Conservation (phyloP, 2,329 filamentous ascomycete genomes). For the Dactylellina parvicollis region DNA sequence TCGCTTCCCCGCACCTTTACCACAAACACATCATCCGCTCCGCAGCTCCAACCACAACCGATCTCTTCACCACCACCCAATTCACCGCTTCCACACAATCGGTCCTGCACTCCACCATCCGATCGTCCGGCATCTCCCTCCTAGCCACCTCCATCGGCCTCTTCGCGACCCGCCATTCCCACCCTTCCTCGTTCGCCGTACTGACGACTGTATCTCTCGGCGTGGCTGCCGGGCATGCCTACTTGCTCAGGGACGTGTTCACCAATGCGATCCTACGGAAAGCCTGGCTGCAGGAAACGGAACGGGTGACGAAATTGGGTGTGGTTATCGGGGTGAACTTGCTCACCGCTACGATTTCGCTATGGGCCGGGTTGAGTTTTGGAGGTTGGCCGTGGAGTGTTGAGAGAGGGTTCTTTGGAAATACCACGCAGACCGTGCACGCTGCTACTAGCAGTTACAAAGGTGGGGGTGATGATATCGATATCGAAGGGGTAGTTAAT, state of each 20-base stretch:
- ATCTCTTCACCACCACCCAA: slow-evolving; percentile 51
- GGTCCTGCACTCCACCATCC: slow-evolving; percentile 39
- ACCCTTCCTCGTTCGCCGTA: slow-evolving; percentile 30
- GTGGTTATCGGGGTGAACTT: slow-evolving; percentile 39
- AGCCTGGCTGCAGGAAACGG: slow-evolving; percentile 44
- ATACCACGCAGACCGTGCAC: not conserved
- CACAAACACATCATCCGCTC: slow-evolving; percentile 52
- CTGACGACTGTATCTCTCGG: slow-evolving; percentile 27
- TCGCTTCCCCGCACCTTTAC: slow-evolving; percentile 36
- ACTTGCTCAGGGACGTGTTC: slow-evolving; percentile 22
- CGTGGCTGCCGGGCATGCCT: slow-evolving; percentile 32
- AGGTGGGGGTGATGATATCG: slow-evolving; percentile 25
- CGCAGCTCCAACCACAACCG: slow-evolving; percentile 37
- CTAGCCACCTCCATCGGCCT: slow-evolving; percentile 41
- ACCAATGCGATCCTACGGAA: slow-evolving; percentile 22
- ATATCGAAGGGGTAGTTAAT: slow-evolving; percentile 42
- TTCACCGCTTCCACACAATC: slow-evolving; percentile 49
- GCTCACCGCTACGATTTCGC: slow-evolving; percentile 19
- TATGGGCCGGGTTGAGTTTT: slow-evolving; percentile 44
- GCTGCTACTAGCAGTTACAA: not conserved
- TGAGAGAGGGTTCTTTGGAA: slow-evolving; percentile 22
- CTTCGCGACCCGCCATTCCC: slow-evolving; percentile 29
- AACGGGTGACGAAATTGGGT: slow-evolving; percentile 34
- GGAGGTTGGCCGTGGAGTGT: slow-evolving; percentile 46
- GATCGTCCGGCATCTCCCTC: slow-evolving; percentile 37